Evolutionary conservation across 108 stramenopile species (phyloP).

Genomic region (Mediolabrus comicus): DNA sequence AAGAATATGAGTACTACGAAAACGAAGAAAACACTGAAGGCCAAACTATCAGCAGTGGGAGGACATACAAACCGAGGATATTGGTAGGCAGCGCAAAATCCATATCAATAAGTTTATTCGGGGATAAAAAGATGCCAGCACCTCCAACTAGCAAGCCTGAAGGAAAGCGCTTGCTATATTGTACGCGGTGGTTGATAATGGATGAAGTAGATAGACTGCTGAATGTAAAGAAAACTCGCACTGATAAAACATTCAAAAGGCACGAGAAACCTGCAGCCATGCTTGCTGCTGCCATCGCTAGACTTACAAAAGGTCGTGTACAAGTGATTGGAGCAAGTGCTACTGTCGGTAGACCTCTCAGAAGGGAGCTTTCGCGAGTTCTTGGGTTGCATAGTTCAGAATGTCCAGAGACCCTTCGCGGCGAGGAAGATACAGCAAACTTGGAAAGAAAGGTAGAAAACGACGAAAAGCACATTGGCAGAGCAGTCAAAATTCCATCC

Average conservation of each 20-base stretch:
- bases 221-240: conserved; percentile 48
- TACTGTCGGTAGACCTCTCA: conserved; percentile 91
- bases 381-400: conserved; percentile 79
- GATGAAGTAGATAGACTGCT: conserved; percentile 85
- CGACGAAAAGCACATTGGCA: conserved; percentile 48
- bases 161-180: conserved; percentile 63
- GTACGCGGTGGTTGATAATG: conserved; percentile 67
- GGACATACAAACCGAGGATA: conserved; percentile 52
- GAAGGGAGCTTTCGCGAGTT: conserved; percentile 84
- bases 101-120: conserved; percentile 69
- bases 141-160: conserved; percentile 80
- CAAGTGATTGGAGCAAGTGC: conserved; percentile 92
- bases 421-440: conserved; percentile 31
- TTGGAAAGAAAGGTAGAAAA: conserved; percentile 24
- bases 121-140: conserved; percentile 71
- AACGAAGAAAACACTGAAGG: conserved; percentile 34
- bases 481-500: conserved; percentile 82
- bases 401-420: conserved; percentile 73
- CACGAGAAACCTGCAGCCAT: conserved; percentile 91
- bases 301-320: conserved; percentile 60
- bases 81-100: conserved; percentile 84
- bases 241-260: conserved; percentile 32
- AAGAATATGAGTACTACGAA: conserved; percentile 45
- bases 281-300: conserved; percentile 69
- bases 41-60: not conserved